A percentile compares a stretch with the other conserved stretches of the same genome.
Evolutionary conservation across 441 rosid species (phyloP).

Genomic region (Daphne laureola): DNA sequence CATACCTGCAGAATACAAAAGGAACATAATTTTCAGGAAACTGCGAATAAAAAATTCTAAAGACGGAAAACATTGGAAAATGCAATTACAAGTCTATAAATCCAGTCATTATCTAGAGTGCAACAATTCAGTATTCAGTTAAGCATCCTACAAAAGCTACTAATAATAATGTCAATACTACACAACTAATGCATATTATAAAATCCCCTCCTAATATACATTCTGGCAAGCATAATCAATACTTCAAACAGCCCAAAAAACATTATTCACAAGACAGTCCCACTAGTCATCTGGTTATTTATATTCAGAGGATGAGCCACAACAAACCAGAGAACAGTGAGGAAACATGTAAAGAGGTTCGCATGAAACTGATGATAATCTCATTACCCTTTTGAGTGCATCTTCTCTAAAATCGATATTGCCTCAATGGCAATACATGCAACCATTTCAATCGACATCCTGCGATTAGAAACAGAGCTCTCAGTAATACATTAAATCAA

Average conservation of each 20-base stretch:
- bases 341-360: neutral
- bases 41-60: neutral
- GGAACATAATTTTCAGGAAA: constrained; percentile 3
- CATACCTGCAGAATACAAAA: constrained; percentile 45
- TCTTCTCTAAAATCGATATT: constrained; percentile 81
- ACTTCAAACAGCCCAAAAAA: neutral
- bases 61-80: neutral
- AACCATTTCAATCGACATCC: constrained; percentile 96
- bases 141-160: too few relatives aligned
- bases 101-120: too few relatives aligned
- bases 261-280: neutral
- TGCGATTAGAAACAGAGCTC: constrained; percentile 20
- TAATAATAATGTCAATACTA: too few relatives aligned
- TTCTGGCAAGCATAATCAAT: too few relatives aligned
- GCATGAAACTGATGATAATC: constrained; percentile 9
- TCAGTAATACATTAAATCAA: constrained; percentile 6
- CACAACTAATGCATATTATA: too few relatives aligned
- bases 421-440: constrained; percentile 98
- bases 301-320: neutral
- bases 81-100: too few relatives aligned
- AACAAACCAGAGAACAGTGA: neutral
- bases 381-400: constrained; percentile 76
- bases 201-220: too few relatives aligned
- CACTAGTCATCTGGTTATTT: too few relatives aligned
- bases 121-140: too few relatives aligned